phyloP scores from a whole-genome alignment of 2,329 filamentous ascomycete genomes.

The Fonsecaea pedrosoi region DNA sequence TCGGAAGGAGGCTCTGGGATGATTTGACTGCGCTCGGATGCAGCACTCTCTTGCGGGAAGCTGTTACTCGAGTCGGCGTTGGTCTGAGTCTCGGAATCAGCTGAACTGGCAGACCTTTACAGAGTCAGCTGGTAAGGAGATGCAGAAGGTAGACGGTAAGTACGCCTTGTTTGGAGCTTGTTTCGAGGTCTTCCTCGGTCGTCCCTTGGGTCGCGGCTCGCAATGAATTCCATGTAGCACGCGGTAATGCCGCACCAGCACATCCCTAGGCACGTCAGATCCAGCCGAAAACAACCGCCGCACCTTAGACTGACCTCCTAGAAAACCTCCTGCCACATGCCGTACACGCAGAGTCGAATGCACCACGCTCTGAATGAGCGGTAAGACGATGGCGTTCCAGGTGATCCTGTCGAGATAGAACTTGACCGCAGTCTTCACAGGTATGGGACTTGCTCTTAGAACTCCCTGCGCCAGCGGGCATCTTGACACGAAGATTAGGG shows the following conservation, averaged over 20 bases:
- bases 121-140: not conserved
- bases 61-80: not conserved
- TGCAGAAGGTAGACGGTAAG: not conserved
- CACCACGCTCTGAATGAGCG: conserved; percentile 9
- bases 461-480: not conserved
- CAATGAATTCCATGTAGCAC: conserved; percentile 10
- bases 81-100: not conserved
- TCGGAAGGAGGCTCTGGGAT: not conserved
- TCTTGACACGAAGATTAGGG: conserved; percentile 1
- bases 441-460: conserved; percentile 16
- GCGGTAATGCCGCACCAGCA: conserved; percentile 18
- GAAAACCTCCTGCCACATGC: conserved; percentile 13
- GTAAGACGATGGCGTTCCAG: conserved; percentile 16
- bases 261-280: conserved; percentile 6
- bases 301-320: conserved; percentile 12
- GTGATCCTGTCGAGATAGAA: conserved; percentile 20
- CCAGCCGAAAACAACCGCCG: not conserved
- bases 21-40: not conserved
- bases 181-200: conserved; percentile 8
- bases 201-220: conserved; percentile 15
- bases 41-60: not conserved
- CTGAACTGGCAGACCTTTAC: not conserved
- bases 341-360: conserved; percentile 5
- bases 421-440: conserved; percentile 17
- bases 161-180: conserved; percentile 5